Percentiles rank a stretch among this genome's conserved stretches.
Evolutionary conservation across 805 yeast genomes (phyloP).

Genomic region (Suhomyces xylopsoci): DNA sequence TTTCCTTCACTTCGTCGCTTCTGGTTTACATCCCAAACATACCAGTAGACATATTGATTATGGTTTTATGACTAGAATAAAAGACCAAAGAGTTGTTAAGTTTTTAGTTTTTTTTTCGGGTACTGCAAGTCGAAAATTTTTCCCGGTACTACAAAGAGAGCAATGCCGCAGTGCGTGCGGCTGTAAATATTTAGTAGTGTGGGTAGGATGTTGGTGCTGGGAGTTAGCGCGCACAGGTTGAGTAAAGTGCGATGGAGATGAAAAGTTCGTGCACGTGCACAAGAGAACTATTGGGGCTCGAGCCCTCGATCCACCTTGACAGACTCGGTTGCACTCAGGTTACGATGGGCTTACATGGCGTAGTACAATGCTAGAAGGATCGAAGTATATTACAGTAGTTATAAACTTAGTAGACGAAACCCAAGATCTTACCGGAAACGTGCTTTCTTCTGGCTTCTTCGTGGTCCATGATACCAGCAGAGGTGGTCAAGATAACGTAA

Average conservation of each 20-base stretch:
- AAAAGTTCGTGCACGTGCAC: background rate
- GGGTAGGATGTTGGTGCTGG: background rate
- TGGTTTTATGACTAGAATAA: constrained; percentile 12
- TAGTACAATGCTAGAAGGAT: background rate
- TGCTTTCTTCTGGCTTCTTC: constrained; percentile 99
- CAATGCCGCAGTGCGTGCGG: constrained; percentile 5
- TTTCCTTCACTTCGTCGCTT: background rate
- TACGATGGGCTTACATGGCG: background rate
- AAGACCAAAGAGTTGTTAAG: constrained; percentile 5
- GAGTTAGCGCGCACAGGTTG: background rate
- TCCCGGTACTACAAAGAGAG: background rate
- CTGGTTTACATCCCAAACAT: constrained; percentile 7
- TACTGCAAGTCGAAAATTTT: constrained; percentile 5
- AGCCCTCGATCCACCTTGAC: background rate
- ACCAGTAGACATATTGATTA: constrained; percentile 17
- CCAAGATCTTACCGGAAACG: constrained; percentile 98
- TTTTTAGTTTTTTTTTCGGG: constrained; percentile 9
- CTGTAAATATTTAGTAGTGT: background rate
- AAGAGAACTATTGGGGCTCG: background rate
- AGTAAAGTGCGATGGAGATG: background rate
- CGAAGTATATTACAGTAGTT: constrained; percentile 3
- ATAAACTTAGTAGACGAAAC: constrained; percentile 80
- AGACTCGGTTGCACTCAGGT: background rate
- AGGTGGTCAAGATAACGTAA: constrained; percentile 95
- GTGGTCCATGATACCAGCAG: constrained; percentile 99